Evolutionary conservation across 768 basidiomycete species (phyloP), one percentile per base, ranked within the genome.

Genomic region (Pisolithus albus): DNA sequence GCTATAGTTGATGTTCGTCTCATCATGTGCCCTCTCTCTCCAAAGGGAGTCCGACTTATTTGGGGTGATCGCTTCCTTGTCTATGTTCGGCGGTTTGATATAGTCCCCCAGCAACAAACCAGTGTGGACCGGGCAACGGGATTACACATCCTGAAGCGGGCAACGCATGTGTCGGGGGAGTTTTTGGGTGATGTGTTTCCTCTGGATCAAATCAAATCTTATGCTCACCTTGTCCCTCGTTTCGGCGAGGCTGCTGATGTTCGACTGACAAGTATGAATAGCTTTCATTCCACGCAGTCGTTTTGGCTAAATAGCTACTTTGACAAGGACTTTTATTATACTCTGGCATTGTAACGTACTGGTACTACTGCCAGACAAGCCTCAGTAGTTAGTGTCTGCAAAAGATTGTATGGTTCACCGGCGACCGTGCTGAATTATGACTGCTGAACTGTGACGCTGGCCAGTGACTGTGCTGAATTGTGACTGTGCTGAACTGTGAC

Each of bases 271-370:
- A 46, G 49, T 7, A 37, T 46, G 37, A 70, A 59, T 19, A 61
- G 59, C 38, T 21, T 57, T 16, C 44, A 56, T 5, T 63, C 47
- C 39, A 47, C 56, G 40, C 21, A 52, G 0, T 54, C 66, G 26
- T 66, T 63, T 44, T 63, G 55, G 13, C 45, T 71, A 47, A 67
- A 71, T 46, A 64, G 61, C 28, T 70, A 66, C 49, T 64, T 62
- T 38, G 56, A 61, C 38, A 71, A 70, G 47, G 65, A 70, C 3
- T 23, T 59, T 18, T 60, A 40, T 18, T 55, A 48, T 21, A 39
- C 39, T 19, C 38, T 39, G 30, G 9, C 8, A 9, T 30, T 30
- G 30, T 9, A 30, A 10, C 1, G 10, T 30, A 9, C 30, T 30
- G 2, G 10, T 30, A 9, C 30, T 30, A 26, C 5, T 26, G n/a